Evolutionary conservation across 75 land plant species (phyloP), one percentile per base, ranked within the genome.

Genomic region (Cunninghamia lanceolata): DNA sequence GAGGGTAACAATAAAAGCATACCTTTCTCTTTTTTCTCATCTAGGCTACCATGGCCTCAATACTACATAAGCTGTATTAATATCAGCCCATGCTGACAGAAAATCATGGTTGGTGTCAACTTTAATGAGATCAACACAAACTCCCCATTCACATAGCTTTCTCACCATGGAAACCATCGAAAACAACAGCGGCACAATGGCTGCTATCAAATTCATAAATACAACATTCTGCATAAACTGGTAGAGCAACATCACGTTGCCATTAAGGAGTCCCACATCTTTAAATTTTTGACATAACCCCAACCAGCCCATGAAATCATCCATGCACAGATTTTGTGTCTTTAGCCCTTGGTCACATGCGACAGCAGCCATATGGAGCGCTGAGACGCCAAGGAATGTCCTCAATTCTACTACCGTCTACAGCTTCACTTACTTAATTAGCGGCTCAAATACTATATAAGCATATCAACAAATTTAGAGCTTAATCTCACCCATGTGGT

Each of bases 81-180:
- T 95, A 87, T 97, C 99, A 28, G 93, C n/a, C 99, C 99, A 97
- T 15, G 97, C 99, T 36, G 97, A 97, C 77, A 91, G 96, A 84
- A 97, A 97, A 86, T 95, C 96, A 85, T 97, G 97, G 4, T 94
- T 94, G 4, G 99, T 96, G 81, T 97, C 99, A 10, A 97, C 93
- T 85, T 97, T 96, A 50, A 97, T 91, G 78, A 97, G 86, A 82
- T 97, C 99, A 10, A 86, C 94, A 32, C 54, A 88, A 21, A 97
- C 88, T 3, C 99, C 99, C 95, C 92, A 91, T 84, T 94, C 90
- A 86, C 99, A 97, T 13, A 97, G 88, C n/a, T 73, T 88, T 17
- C 82, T 59, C 34, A n/a, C n/a, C n/a, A n/a, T n/a, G n/a, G n/a
- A n/a, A n/a, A 82, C 85, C 35, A 92, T 94, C 39, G 96, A 92